Base-by-base conservation (phyloP, 352 stramenopile genomes). In the Saprolegnia diclina region DNA sequence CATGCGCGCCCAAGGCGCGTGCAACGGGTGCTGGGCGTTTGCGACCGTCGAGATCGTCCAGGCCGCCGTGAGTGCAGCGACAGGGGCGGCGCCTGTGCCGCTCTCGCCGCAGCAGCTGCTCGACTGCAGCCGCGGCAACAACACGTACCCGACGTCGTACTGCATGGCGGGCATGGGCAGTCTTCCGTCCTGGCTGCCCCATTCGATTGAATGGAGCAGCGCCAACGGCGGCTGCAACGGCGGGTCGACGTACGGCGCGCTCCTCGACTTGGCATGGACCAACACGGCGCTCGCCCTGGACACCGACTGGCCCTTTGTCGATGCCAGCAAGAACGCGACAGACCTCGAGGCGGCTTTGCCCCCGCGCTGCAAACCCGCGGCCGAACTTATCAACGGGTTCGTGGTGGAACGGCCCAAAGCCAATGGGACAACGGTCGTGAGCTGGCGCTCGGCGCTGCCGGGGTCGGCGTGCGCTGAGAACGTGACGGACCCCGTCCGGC, bases 11-110 rank as follows among this genome's bases (percentile, higher is more conserved):
- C 83, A 93, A 65, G 83, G 89, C 67, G 78, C 84, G 57, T 93
- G 85, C 64, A 83, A 83, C 19, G 89, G 81, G 59, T 93, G 85
- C 65, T 93, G 85, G 83, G 82, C 85, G 26, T 93, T 92, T 69
- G 85, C 85, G 0, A 82, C 85, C 0, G 80, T 82, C 38, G 83
- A 81, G 2, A 83, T 91, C 10, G 79, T 73, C 1, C 68, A 90
- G 5, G 76, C 72, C 63, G 73, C 75, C 19, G 63, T 79, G 55
- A 79, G 71, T 16, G 86, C 89, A 53, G 77, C 80, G 0, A 79
- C 82, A 18, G 85, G 89, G 48, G 26, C 13, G 7, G 18, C 11
- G 9, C 22, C 55, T 18, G 11, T 72, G 9, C 76, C 85, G 45
- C 70, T 93, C 42, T 93, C 85, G 9, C 81, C 85, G 37, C 85